Conservation (phyloP, 768 basidiomycete genomes). For the Termitomyces sp. region DNA sequence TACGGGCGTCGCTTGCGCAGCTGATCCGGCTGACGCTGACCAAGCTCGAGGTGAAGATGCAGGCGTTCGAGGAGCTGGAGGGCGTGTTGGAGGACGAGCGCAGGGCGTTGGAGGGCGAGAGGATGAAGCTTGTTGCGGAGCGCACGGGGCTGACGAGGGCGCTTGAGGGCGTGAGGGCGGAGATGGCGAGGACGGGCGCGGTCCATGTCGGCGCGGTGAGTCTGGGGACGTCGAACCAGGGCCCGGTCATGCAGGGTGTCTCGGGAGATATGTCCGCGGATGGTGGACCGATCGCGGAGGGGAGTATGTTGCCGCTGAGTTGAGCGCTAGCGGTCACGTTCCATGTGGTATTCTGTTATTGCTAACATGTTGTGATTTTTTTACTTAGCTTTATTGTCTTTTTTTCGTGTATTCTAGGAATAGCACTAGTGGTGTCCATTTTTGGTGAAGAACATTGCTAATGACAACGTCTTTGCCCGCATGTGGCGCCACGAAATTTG, state of each 20-base stretch:
- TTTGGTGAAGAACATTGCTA: not conserved
- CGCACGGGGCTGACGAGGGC: constrained; percentile 65
- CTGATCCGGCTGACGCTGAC: constrained; percentile 81
- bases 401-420: not conserved
- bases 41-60: constrained; percentile 93
- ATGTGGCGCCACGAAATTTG: not conserved
- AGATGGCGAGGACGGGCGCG: constrained; percentile 54
- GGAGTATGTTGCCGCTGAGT: constrained; percentile 45
- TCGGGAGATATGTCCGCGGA: constrained; percentile 41
- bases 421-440: not conserved
- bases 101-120: constrained; percentile 74
- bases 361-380: not conserved
- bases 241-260: constrained; percentile 51
- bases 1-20: constrained; percentile 71
- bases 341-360: not conserved
- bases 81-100: constrained; percentile 89
- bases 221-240: constrained; percentile 59
- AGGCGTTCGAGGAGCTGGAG: constrained; percentile 92
- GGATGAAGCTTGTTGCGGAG: constrained; percentile 77
- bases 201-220: constrained; percentile 25
- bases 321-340: constrained; percentile 11
- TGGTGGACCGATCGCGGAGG: constrained; percentile 51
- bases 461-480: not conserved
- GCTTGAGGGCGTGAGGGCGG: constrained; percentile 60
- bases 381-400: not conserved